Conservation (phyloP, 75 land plant species). For the Larix kaempferi region DNA sequence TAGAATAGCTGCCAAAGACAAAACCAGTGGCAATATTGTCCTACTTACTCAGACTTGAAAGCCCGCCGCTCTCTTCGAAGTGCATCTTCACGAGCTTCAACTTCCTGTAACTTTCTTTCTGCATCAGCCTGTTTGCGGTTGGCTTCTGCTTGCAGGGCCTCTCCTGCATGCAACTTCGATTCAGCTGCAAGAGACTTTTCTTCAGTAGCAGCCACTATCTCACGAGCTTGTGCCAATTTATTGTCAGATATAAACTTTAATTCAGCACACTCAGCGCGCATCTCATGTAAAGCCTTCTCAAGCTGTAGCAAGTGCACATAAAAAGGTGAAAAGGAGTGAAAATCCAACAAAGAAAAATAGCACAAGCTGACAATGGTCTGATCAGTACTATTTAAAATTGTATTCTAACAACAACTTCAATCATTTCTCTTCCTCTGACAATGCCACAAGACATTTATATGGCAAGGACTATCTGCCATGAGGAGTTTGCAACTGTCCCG, state of each 20-base stretch:
- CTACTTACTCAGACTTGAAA: constrained; percentile 76
- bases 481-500: too few species aligned
- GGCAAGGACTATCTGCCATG: too few species aligned
- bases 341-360: too few species aligned
- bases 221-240: constrained; percentile 71
- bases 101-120: constrained; percentile 78
- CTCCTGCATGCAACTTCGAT: constrained; percentile 63
- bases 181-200: constrained; percentile 61
- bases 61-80: constrained; percentile 55
- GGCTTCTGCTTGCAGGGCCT: constrained; percentile 73
- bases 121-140: constrained; percentile 49
- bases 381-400: too few species aligned
- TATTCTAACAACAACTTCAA: too few species aligned
- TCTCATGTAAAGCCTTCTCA: constrained; percentile 90
- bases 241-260: constrained; percentile 66
- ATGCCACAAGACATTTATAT: too few species aligned
- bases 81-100: constrained; percentile 97
- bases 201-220: constrained; percentile 56
- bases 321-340: not conserved
- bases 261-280: constrained; percentile 78
- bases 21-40: not conserved
- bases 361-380: too few species aligned
- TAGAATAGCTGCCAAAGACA: not conserved
- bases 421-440: too few species aligned
- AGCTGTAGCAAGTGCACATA: constrained; percentile 27